These are phyloP conservation scores for Ogataea parapolymorpha DNA, from an alignment of 805 yeast genomes.

Conservation along the genomic window DNA sequence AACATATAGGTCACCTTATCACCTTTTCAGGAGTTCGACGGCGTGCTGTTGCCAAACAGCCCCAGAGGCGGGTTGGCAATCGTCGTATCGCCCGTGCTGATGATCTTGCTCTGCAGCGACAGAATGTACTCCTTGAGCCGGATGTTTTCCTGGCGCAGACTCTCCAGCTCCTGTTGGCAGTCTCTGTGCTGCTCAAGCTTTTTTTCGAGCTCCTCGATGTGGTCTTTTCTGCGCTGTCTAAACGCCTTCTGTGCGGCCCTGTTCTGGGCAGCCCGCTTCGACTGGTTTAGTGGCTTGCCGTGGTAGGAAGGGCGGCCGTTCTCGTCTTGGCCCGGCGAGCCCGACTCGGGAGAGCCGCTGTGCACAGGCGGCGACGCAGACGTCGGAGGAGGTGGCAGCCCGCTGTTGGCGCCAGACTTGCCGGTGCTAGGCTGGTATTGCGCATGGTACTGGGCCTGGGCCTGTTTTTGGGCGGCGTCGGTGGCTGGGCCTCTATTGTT, in stretches of 20 bases:
- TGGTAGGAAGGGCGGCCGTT: conserved; percentile 20
- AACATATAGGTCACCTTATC: background rate
- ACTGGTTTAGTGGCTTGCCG: conserved; percentile 49
- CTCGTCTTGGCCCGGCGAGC: conserved; percentile 18
- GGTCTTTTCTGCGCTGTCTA: conserved; percentile 76
- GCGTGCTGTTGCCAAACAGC: conserved; percentile 13
- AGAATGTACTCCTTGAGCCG: conserved; percentile 70
- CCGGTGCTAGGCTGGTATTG: conserved; percentile 6
- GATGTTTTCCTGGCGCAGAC: conserved; percentile 65
- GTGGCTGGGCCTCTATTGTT: conserved; percentile 1
- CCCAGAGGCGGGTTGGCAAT: conserved; percentile 19
- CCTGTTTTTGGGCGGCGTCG: background rate
- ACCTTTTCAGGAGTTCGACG: conserved; percentile 2
- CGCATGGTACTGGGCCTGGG: background rate
- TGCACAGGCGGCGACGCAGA: background rate
- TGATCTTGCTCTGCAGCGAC: conserved; percentile 63
- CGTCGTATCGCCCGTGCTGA: conserved; percentile 30
- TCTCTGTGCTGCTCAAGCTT: conserved; percentile 61
- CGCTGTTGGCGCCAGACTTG: conserved; percentile 10
- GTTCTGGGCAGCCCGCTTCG: conserved; percentile 90
- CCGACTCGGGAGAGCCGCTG: conserved; percentile 4
- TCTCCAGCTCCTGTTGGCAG: conserved; percentile 63
- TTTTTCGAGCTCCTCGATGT: conserved; percentile 74
- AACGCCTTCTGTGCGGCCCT: conserved; percentile 90
- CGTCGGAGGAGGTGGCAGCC: conserved; percentile 12